These are phyloP conservation scores for Pascua guehoae DNA, from an alignment of 1,284 basidiomycete species.

Conservation along the genomic window DNA sequence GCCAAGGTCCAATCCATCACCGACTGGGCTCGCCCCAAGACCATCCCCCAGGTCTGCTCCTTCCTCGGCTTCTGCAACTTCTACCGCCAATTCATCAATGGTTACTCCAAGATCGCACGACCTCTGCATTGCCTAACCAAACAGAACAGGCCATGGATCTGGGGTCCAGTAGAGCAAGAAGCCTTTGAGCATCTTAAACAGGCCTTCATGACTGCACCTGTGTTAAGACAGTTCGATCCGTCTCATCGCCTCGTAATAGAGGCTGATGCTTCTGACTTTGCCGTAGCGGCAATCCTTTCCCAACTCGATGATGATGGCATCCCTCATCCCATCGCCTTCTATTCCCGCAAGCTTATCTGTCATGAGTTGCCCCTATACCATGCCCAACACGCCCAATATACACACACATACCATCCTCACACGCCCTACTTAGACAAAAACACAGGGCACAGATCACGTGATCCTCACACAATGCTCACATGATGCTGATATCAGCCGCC, in stretches of 20 bases:
- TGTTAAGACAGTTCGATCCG: slow-evolving; percentile 49
- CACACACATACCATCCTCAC: no score
- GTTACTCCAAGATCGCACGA: slow-evolving; percentile 40
- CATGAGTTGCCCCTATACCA: no score
- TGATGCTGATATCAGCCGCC: no score
- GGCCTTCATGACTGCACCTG: slow-evolving; percentile 41
- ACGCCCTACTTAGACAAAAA: no score
- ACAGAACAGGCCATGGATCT: slow-evolving; percentile 29
- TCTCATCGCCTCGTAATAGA: slow-evolving; percentile 35
- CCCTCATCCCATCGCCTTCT: slow-evolving; percentile 46
- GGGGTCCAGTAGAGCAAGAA: slow-evolving; percentile 36
- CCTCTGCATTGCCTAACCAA: slow-evolving; percentile 29
- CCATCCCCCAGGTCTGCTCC: slow-evolving; percentile 40
- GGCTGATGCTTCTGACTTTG: slow-evolving; percentile 38
- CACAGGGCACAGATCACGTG: no score
- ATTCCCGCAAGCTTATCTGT: slow-evolving; percentile 38
- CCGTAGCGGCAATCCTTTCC: slow-evolving; percentile 35
- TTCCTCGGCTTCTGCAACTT: slow-evolving; percentile 52
- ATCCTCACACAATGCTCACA: no score
- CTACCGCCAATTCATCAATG: slow-evolving; percentile 49
- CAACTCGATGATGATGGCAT: slow-evolving; percentile 29
- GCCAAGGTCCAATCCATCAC: slow-evolving; percentile 49
- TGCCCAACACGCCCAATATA: no score
- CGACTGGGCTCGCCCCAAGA: slow-evolving; percentile 49
- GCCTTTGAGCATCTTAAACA: slow-evolving; percentile 47